Conservation (phyloP, 169 alveolate species). For the Fabrea salina region DNA sequence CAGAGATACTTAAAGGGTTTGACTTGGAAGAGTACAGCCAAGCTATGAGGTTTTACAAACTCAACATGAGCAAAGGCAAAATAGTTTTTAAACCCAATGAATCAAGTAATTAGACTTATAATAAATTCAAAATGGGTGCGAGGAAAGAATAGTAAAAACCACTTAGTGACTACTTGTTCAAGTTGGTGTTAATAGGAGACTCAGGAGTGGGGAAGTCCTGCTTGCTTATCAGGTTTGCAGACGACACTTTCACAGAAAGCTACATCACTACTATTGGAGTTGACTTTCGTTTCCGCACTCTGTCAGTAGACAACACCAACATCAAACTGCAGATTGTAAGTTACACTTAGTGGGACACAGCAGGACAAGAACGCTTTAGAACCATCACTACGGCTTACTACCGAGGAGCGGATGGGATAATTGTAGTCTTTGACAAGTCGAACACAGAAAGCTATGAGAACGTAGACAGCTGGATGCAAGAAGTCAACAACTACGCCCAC, state of each 20-base stretch:
- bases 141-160: neutral
- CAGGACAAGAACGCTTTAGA: conserved; percentile 81
- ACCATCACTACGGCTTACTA: conserved; percentile 95
- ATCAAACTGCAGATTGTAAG: conserved; percentile 89
- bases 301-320: conserved; percentile 86
- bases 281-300: conserved; percentile 89
- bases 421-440: conserved; percentile 91
- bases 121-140: neutral
- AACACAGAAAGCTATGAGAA: conserved; percentile 76
- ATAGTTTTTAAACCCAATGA: conserved; percentile 9
- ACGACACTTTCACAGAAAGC: conserved; percentile 79
- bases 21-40: neutral
- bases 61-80: conserved; percentile 14
- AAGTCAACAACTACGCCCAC: conserved; percentile 92
- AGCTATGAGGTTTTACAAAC: neutral
- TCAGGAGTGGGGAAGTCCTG: conserved; percentile 56
- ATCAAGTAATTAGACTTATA: too few relatives aligned
- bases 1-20: neutral
- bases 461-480: conserved; percentile 90
- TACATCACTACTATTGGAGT: conserved; percentile 93
- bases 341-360: conserved; percentile 32
- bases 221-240: conserved; percentile 94
- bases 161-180: conserved; percentile 84
- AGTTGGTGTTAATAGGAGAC: neutral
- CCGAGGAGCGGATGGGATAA: conserved; percentile 96